Conservation (phyloP, 2,329 filamentous ascomycete species). For the Ophiocordyceps australis region DNA sequence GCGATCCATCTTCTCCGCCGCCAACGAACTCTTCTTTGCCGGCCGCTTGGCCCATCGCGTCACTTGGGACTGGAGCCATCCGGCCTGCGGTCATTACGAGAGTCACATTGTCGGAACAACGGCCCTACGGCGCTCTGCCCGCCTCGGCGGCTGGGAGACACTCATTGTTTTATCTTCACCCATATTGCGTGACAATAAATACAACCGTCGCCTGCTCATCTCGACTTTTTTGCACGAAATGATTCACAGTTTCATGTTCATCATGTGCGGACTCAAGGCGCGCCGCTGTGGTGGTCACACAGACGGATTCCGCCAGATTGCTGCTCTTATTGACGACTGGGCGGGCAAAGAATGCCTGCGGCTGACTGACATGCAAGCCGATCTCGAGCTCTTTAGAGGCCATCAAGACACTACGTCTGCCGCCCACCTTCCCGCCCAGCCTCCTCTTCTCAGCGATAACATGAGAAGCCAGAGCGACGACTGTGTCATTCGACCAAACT, state of each 20-base stretch:
- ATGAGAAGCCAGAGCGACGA: too few relatives aligned
- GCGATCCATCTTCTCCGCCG: constrained; percentile 37
- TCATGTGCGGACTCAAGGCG: constrained; percentile 40
- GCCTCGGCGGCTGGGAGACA: constrained; percentile 37
- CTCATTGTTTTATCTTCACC: constrained; percentile 41
- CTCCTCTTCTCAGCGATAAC: too few relatives aligned
- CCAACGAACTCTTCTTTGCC: constrained; percentile 45
- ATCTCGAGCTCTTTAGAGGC: constrained; percentile 38
- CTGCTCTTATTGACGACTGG: constrained; percentile 41
- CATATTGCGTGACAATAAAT: constrained; percentile 34
- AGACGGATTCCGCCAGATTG: constrained; percentile 38
- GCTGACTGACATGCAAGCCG: constrained; percentile 41
- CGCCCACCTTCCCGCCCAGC: neutral
- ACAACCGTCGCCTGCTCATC: constrained; percentile 41
- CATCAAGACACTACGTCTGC: constrained; percentile 8
- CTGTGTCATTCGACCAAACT: too few relatives aligned
- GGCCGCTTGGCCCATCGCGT: constrained; percentile 37
- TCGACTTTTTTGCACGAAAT: constrained; percentile 49
- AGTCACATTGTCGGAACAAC: constrained; percentile 44
- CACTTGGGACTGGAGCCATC: constrained; percentile 42
- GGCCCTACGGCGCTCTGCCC: constrained; percentile 29
- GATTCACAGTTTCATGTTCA: constrained; percentile 48
- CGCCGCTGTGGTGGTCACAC: constrained; percentile 40
- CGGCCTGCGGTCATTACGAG: constrained; percentile 27
- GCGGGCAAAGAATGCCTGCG: constrained; percentile 34